Conservation (phyloP, 1,284 basidiomycete species). For the Trichosporon coremiiforme region DNA sequence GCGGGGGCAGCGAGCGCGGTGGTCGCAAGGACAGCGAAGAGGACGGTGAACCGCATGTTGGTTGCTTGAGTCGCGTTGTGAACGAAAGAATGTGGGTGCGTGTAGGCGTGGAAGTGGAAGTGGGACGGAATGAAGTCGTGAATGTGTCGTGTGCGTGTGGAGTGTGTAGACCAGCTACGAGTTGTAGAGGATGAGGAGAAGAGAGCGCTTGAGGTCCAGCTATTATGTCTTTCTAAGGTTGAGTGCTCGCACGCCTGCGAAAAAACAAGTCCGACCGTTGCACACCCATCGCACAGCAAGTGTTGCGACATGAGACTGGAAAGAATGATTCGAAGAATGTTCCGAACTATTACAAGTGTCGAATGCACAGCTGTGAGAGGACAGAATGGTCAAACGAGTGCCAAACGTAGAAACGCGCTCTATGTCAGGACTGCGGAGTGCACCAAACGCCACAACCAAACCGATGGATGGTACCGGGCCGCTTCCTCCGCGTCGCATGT, state of each 20-base stretch:
- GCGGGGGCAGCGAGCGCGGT: conserved; percentile 1
- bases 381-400: neutral
- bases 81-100: conserved; percentile 6
- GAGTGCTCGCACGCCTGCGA: neutral
- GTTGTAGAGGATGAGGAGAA: neutral
- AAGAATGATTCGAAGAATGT: neutral
- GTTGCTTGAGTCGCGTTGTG: neutral
- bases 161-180: neutral
- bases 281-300: neutral
- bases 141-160: neutral
- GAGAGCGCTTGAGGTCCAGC: neutral
- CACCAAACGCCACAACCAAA: neutral
- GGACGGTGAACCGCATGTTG: neutral
- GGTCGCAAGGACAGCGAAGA: conserved; percentile 5
- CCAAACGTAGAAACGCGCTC: neutral
- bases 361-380: neutral
- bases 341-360: neutral
- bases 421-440: neutral
- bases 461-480: no score
- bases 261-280: neutral
- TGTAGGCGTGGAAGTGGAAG: conserved; percentile 1
- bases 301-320: neutral
- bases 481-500: neutral
- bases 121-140: neutral
- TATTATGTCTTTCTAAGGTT: neutral